A percentile compares a stretch with the other conserved stretches of the same genome.
Evolutionary conservation across 108 stramenopile genomes (phyloP).

Genomic region (Fragilaria radians): DNA sequence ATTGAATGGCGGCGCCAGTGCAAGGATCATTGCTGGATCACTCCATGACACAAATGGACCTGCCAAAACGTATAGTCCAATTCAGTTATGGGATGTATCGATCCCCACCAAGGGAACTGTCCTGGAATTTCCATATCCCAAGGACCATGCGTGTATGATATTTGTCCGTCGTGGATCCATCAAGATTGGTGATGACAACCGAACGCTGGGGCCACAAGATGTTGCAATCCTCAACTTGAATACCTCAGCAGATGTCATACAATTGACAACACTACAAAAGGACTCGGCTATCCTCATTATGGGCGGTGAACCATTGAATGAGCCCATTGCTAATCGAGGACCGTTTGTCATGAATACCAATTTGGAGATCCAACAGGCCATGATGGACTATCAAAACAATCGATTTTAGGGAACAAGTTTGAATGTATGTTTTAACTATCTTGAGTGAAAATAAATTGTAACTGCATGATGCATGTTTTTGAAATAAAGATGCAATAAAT

Average conservation of each 20-base stretch:
- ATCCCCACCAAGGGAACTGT: slow-evolving; percentile 31
- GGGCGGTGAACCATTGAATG: slow-evolving; percentile 71
- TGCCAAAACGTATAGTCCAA: slow-evolving; percentile 74
- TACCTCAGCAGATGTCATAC: slow-evolving; percentile 32
- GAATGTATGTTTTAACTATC: too few species aligned
- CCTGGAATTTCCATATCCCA: slow-evolving; percentile 60
- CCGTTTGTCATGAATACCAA: slow-evolving; percentile 94
- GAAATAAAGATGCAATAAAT: too few species aligned
- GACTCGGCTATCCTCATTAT: slow-evolving; percentile 65
- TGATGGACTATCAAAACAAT: slow-evolving; percentile 66
- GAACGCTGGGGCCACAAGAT: slow-evolving; percentile 57
- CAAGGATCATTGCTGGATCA: slow-evolving; percentile 73
- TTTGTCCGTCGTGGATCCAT: slow-evolving; percentile 65
- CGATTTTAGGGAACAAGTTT: background rate
- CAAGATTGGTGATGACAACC: slow-evolving; percentile 25
- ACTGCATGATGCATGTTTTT: too few species aligned
- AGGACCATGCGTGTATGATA: slow-evolving; percentile 65
- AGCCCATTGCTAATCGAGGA: slow-evolving; percentile 87
- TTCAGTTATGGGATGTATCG: slow-evolving; percentile 73
- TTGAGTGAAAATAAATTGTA: too few species aligned
- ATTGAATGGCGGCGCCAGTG: slow-evolving; percentile 29
- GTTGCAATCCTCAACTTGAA: slow-evolving; percentile 63
- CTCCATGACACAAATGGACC: slow-evolving; percentile 50
- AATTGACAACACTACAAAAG: slow-evolving; percentile 27
- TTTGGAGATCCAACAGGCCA: slow-evolving; percentile 78